Evolutionary conservation across 169 alveolate species (phyloP).

Genomic region (Haemoproteus tartakovskyi): DNA sequence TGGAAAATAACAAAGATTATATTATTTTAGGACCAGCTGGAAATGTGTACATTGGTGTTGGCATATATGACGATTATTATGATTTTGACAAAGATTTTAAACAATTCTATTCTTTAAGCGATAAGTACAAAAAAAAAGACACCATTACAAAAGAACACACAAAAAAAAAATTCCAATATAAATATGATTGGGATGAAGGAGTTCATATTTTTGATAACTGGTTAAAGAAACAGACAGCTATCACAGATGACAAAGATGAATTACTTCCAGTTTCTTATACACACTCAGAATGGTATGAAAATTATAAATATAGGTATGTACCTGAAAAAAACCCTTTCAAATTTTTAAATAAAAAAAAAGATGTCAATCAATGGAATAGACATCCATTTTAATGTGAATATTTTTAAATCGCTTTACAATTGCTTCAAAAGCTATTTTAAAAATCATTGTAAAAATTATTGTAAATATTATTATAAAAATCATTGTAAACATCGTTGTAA

Average conservation of each 20-base stretch:
- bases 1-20: conserved; percentile 77
- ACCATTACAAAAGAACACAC: neutral
- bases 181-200: conserved; percentile 87
- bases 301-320: conserved; percentile 77
- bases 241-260: conserved; percentile 77
- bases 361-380: conserved; percentile 66
- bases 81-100: conserved; percentile 58
- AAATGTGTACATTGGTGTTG: conserved; percentile 82
- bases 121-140: conserved; percentile 40
- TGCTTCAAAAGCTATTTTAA: too few relatives aligned
- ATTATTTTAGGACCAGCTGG: conserved; percentile 86
- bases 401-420: neutral
- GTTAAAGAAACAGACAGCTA: conserved; percentile 82
- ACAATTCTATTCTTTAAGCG: conserved; percentile 61
- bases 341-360: conserved; percentile 69
- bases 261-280: conserved; percentile 69
- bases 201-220: conserved; percentile 80
- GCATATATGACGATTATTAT: conserved; percentile 74
- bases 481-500: too few relatives aligned
- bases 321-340: conserved; percentile 82
- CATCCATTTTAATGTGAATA: conserved; percentile 65
- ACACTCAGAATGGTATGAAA: conserved; percentile 79
- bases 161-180: conserved; percentile 41
- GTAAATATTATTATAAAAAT: too few relatives aligned
- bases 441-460: too few relatives aligned